Evolutionary conservation across 179 eudicot genomes (phyloP), one percentile per base, ranked within the genome.

Genomic region (Silene vulgaris): DNA sequence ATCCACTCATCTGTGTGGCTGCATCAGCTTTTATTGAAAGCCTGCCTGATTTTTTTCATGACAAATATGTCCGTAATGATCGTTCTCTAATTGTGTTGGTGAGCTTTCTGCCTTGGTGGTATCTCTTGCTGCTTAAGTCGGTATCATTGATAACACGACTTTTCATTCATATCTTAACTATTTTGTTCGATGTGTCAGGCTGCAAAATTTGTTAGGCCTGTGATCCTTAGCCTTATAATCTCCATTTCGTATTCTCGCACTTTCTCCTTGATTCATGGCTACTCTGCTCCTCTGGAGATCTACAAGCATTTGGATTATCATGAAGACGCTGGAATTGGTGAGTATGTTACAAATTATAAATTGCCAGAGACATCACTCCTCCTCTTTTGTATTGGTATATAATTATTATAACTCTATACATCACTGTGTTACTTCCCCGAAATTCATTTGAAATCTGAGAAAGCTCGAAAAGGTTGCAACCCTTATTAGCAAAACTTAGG

Each of bases 221-320:
- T 90, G 82, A 73, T 84, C 83, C 91, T 95, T 79, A 94, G 95
- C 77, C 73, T 92, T 76, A 87, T 95, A 82, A 82, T 95, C 70
- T 87, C 91, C 60, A 57, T 81, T 74, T 95, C 99, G 59, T 97
- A 95, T 85, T 81, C 97, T 73, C 90, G 97, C 37, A 87, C 97
- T 5, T 95, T 95, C 82, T 95, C 99, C 64, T 71, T 95, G 78
- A 92, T 90, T 66, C 78, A 95, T 86, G 99, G 97, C 52, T 95
- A 95, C 86, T 88, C 96, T 14, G 99, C 99, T 78, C 97, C 99
- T 21, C 43, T 92, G 35, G 97, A 92, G 84, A 90, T 95, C 79
- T 95, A 95, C 89, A 95, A 92, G 84, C 99, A 95, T 86, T 88
- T 95, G 80, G 96, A 95, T 57, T 82, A 90, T 82, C 97, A 92